phyloP scores from a whole-genome alignment of 2,329 filamentous ascomycete genomes.

The Macrophomina phaseolina region DNA sequence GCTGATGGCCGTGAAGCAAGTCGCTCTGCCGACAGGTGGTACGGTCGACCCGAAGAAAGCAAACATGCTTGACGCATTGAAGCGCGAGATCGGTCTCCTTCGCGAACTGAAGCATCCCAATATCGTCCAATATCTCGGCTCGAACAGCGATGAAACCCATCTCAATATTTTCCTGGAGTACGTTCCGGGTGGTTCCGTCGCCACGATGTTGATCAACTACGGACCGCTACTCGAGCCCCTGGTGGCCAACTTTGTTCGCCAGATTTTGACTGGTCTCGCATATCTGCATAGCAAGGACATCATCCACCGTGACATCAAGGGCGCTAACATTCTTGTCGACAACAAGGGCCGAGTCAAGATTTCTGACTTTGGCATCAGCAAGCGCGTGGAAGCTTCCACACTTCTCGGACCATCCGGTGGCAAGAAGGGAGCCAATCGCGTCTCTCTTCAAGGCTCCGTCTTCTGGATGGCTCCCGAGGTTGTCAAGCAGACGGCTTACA shows the following conservation, averaged over 20 bases:
- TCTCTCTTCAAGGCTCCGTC: slow-evolving; percentile 92
- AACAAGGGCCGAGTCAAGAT: slow-evolving; percentile 99
- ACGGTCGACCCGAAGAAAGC: slow-evolving; percentile 86
- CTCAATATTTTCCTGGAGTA: slow-evolving; percentile 99
- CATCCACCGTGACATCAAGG: slow-evolving; percentile 98
- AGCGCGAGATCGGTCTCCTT: slow-evolving; percentile 92
- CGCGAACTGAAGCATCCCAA: slow-evolving; percentile 95
- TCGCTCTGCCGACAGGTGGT: slow-evolving; percentile 83
- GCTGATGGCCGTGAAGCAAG: slow-evolving; percentile 97
- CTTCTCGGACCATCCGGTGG: slow-evolving; percentile 62
- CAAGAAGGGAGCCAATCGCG: slow-evolving; percentile 64
- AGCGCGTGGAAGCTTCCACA: slow-evolving; percentile 92
- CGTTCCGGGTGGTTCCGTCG: slow-evolving; percentile 94
- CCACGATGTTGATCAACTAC: slow-evolving; percentile 98
- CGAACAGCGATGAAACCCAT: slow-evolving; percentile 85
- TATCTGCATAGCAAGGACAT: slow-evolving; percentile 95
- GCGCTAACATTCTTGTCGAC: slow-evolving; percentile 97
- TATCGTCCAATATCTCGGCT: slow-evolving; percentile 97
- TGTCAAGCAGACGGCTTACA: slow-evolving; percentile 96
- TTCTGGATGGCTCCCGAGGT: slow-evolving; percentile 99
- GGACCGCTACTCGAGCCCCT: slow-evolving; percentile 92
- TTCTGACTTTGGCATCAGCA: slow-evolving; percentile 97
- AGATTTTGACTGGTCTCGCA: slow-evolving; percentile 89
- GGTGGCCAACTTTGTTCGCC: slow-evolving; percentile 93
- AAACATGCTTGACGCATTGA: slow-evolving; percentile 96